Conservation (phyloP, 208 protist species). For the Acanthamoeba sp. region DNA sequence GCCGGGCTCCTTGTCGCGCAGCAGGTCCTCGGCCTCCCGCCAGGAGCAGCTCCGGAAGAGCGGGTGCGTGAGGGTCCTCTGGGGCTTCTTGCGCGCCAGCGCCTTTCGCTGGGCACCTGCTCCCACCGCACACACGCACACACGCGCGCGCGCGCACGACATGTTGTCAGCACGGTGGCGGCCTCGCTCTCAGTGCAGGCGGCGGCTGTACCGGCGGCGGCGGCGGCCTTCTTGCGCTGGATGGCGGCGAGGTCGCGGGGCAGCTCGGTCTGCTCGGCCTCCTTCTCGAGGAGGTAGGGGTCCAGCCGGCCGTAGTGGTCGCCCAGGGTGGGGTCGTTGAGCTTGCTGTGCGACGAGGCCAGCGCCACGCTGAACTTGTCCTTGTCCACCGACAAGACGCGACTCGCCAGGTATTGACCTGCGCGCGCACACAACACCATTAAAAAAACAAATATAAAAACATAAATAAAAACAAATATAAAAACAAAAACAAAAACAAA, state of each 20-base stretch:
- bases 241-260: not conserved
- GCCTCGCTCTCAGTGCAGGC: not conserved
- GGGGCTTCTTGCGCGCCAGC: not conserved
- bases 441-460: no score
- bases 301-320: not conserved
- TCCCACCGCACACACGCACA: not conserved
- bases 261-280: not conserved
- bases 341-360: slow-evolving; percentile 7
- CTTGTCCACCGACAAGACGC: slow-evolving; percentile 8
- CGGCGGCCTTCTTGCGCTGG: slow-evolving; percentile 1
- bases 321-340: not conserved
- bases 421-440: not conserved
- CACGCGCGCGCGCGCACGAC: no score
- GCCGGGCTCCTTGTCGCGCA: not conserved
- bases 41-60: slow-evolving; percentile 16
- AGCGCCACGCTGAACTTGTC: slow-evolving; percentile 6
- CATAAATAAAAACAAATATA: not conserved
- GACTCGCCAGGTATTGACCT: slow-evolving; percentile 9
- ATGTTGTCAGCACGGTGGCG: no score
- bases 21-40: slow-evolving; percentile 27
- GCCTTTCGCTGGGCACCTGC: not conserved
- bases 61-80: slow-evolving; percentile 9
- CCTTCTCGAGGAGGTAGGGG: slow-evolving; percentile 8
- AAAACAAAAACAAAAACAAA: not conserved
- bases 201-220: not conserved